A percentile compares a stretch with the other conserved stretches of the same genome.
phyloP scores from a whole-genome alignment of 108 stramenopile genomes.

The Epithemia pelagica region DNA sequence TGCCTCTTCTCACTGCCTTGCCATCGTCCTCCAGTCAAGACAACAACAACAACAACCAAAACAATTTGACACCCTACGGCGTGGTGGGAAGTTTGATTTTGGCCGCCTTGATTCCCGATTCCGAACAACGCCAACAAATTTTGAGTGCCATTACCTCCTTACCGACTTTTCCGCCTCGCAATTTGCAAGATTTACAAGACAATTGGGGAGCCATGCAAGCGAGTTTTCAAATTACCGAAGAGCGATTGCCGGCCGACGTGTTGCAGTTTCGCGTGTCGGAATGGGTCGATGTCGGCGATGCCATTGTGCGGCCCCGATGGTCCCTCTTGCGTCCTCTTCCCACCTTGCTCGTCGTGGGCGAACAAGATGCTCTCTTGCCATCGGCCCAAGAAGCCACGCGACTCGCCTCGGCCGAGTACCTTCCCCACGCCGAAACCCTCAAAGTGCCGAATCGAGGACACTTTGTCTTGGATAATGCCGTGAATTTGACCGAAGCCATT shows the following conservation, averaged over 20 bases:
- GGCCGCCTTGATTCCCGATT: constrained; percentile 33
- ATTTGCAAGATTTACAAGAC: constrained; percentile 4
- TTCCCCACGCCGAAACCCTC: constrained; percentile 59
- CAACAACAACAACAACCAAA: background rate
- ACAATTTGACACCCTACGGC: background rate
- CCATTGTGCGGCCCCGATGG: constrained; percentile 37
- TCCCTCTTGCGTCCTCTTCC: constrained; percentile 45
- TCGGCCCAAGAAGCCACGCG: constrained; percentile 58
- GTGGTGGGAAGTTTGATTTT: constrained; percentile 1
- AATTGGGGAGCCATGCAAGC: constrained; percentile 23
- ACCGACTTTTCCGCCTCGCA: constrained; percentile 8
- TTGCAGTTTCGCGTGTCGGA: constrained; percentile 62
- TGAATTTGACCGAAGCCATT: constrained; percentile 84
- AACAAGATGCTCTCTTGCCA: constrained; percentile 68
- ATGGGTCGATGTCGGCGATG: constrained; percentile 66
- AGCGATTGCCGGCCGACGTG: constrained; percentile 46
- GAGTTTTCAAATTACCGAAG: constrained; percentile 51
- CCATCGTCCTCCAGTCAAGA: constrained; percentile 7
- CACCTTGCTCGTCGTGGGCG: constrained; percentile 65
- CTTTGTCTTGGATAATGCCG: constrained; percentile 63
- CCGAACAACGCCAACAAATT: constrained; percentile 42
- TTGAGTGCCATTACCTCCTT: constrained; percentile 35
- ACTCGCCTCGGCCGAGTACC: constrained; percentile 38
- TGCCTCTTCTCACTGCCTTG: constrained; percentile 41
- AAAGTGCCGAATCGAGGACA: constrained; percentile 58